Evolutionary conservation across 306 rosid genomes (phyloP).

Genomic region (Canavalia ensiformis): DNA sequence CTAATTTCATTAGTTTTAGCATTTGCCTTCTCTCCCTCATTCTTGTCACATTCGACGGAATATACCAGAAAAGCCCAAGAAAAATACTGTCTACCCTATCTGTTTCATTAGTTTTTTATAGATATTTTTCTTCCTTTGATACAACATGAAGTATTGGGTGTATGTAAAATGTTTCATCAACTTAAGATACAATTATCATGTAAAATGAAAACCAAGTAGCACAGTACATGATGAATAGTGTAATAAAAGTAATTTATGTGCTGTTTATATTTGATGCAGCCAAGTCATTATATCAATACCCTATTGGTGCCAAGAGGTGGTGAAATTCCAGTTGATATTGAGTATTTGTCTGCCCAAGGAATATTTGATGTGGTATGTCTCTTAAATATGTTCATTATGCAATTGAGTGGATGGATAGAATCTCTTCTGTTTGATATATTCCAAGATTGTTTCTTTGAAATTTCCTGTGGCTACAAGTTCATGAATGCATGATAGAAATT

Average conservation of each 20-base stretch:
- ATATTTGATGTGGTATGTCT: constrained; percentile 82
- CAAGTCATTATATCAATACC: constrained; percentile 76
- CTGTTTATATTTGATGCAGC: constrained; percentile 61
- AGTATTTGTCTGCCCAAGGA: constrained; percentile 75
- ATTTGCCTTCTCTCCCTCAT: background rate
- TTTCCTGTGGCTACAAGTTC: constrained; percentile 22
- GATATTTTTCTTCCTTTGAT: constrained; percentile 15
- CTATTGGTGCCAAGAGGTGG: constrained; percentile 80
- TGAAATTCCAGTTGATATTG: constrained; percentile 70
- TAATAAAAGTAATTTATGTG: constrained; percentile 22
- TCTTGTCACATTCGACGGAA: constrained; percentile 20
- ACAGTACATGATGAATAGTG: constrained; percentile 3
- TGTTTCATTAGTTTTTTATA: background rate
- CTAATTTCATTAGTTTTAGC: constrained; percentile 19
- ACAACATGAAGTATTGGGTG: background rate
- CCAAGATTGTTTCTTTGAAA: background rate
- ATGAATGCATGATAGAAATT: background rate
- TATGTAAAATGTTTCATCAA: constrained; percentile 22
- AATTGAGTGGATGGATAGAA: constrained; percentile 22
- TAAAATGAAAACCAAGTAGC: constrained; percentile 22
- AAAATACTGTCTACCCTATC: background rate
- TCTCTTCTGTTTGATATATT: constrained; percentile 16
- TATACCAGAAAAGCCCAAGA: constrained; percentile 17
- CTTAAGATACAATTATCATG: background rate
- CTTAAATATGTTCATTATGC: constrained; percentile 30